phyloP scores from a whole-genome alignment of 257 asterid species.

The Eustoma russellianum region DNA sequence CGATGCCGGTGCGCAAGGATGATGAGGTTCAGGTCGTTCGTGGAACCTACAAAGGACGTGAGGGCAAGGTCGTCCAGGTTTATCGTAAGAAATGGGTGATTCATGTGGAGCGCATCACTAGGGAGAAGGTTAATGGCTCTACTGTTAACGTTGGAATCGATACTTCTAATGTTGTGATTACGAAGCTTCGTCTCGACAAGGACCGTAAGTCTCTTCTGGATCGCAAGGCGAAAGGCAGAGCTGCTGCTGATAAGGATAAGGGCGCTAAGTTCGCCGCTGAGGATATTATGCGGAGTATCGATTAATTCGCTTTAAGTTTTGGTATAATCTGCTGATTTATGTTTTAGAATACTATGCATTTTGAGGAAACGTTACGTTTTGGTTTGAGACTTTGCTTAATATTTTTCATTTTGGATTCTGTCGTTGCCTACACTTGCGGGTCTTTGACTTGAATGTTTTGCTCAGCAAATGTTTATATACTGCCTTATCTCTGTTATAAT shows the following conservation, averaged over 20 bases:
- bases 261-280: constrained; percentile 72
- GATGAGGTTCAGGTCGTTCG: constrained; percentile 85
- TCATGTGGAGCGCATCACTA: constrained; percentile 75
- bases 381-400: not conserved
- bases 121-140: constrained; percentile 79
- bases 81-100: constrained; percentile 94
- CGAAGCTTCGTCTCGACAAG: constrained; percentile 80
- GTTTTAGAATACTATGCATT: not conserved
- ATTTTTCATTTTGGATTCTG: constrained; percentile 9
- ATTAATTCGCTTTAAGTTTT: constrained; percentile 19
- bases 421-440: not conserved
- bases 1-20: constrained; percentile 85
- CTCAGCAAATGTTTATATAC: too few species aligned
- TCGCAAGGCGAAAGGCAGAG: constrained; percentile 82
- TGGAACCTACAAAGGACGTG: constrained; percentile 87
- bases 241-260: constrained; percentile 84
- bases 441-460: too few species aligned
- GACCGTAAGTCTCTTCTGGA: constrained; percentile 71
- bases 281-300: constrained; percentile 70
- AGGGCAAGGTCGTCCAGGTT: constrained; percentile 78
- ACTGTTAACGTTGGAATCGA: constrained; percentile 82
- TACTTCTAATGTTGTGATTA: constrained; percentile 56
- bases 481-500: too few species aligned
- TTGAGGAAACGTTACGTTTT: constrained; percentile 3
- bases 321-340: constrained; percentile 8